Evolutionary conservation across 257 asterid species (phyloP).

Genomic region (Phtheirospermum japonicum): DNA sequence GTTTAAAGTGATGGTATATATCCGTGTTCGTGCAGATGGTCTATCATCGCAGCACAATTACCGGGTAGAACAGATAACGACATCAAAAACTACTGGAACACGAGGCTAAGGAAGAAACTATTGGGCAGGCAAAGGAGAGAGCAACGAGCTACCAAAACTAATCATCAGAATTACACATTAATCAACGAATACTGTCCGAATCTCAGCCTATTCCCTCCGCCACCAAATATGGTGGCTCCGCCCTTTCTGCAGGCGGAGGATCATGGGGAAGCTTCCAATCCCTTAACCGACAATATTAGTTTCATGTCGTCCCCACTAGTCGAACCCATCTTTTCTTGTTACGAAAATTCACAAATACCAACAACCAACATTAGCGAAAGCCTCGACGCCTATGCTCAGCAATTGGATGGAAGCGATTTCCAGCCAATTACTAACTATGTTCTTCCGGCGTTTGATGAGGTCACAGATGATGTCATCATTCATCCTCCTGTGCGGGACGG

Average conservation of each 20-base stretch:
- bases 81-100: conserved; percentile 44
- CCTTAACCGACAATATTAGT: conserved; percentile 1
- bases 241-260: background rate
- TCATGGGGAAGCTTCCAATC: background rate
- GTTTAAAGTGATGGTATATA: too few relatives aligned
- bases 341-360: conserved; percentile 11
- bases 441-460: conserved; percentile 5
- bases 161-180: background rate
- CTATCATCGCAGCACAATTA: conserved; percentile 38
- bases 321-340: background rate
- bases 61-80: conserved; percentile 45
- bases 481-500: conserved; percentile 8
- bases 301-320: background rate
- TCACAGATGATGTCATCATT: conserved; percentile 2
- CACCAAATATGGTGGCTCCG: background rate
- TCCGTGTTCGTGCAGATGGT: conserved; percentile 38
- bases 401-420: background rate
- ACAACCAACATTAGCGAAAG: background rate
- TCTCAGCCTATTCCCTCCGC: conserved; percentile 16
- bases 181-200: background rate
- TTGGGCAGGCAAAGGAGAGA: conserved; percentile 28
- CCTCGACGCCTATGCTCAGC: background rate
- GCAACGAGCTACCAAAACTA: too few relatives aligned
- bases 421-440: background rate
- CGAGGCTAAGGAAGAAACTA: conserved; percentile 40